Evolutionary conservation across 2,329 filamentous ascomycete species (phyloP).

Genomic region (Trichoderma pleuroti): DNA sequence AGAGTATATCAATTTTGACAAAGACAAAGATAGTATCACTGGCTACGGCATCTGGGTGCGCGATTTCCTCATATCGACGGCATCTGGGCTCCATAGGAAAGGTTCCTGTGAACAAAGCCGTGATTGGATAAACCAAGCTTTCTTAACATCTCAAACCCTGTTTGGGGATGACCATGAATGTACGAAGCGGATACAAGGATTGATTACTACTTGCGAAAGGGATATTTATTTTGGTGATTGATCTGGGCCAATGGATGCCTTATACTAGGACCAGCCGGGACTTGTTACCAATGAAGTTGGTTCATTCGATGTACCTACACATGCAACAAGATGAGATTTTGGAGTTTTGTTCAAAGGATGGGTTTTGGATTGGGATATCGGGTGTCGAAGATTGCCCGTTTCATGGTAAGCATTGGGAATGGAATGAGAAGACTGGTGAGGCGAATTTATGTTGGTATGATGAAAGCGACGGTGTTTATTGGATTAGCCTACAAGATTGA

Average conservation of each 20-base stretch:
- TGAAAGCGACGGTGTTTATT: no score
- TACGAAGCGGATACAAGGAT: not conserved
- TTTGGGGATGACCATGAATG: not conserved
- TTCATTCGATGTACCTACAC: no score
- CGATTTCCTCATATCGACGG: not conserved
- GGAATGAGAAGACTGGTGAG: no score
- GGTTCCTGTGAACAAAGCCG: not conserved
- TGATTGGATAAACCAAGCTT: not conserved
- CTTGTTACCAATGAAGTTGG: not conserved
- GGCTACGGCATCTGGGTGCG: rapidly evolving
- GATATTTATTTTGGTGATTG: no score
- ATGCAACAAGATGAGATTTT: not conserved
- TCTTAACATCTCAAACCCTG: not conserved
- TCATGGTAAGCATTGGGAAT: no score
- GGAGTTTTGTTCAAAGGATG: not conserved
- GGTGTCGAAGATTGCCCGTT: no score
- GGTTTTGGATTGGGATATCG: not conserved
- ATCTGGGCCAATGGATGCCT: no score
- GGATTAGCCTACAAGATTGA: no score
- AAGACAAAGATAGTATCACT: rapidly evolving
- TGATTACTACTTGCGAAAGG: no score
- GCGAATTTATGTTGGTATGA: no score
- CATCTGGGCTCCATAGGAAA: not conserved
- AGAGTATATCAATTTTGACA: no score
- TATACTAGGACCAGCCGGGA: no score